Evolutionary conservation across 768 basidiomycete genomes (phyloP).

Genomic region (Podaxis sp.): DNA sequence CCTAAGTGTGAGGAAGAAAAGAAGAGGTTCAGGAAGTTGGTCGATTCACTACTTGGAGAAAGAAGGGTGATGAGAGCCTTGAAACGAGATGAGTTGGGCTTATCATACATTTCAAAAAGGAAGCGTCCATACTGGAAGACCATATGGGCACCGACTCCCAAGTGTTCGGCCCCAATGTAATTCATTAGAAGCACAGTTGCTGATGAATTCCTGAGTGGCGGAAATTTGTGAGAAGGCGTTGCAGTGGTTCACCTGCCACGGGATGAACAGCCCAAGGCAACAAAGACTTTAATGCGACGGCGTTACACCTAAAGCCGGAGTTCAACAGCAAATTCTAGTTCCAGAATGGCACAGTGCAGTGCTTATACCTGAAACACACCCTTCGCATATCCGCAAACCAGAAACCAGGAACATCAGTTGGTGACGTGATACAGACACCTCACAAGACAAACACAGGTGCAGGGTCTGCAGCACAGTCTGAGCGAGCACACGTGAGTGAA

Average conservation of each 20-base stretch:
- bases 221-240: constrained; percentile 1
- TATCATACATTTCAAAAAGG: neutral
- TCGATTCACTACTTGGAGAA: constrained; percentile 1
- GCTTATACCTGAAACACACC: no score
- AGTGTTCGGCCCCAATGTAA: constrained; percentile 13
- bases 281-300: neutral
- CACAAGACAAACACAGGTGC: no score
- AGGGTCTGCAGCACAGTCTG: no score
- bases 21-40: neutral
- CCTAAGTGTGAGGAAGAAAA: neutral
- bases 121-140: constrained; percentile 16
- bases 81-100: neutral
- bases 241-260: constrained; percentile 7
- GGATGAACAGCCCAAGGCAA: neutral
- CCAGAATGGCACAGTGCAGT: no score
- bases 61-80: constrained; percentile 11
- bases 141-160: constrained; percentile 15
- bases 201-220: neutral
- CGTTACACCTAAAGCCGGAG: neutral
- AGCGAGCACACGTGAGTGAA: no score
- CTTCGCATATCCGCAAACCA: no score
- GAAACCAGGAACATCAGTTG: no score
- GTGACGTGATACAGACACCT: no score
- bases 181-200: constrained; percentile 13
- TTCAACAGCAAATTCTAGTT: neutral